Evolutionary conservation across 2,329 filamentous ascomycete species (phyloP), one percentile per base, ranked within the genome.

Genomic region (Botrytis fabae): DNA sequence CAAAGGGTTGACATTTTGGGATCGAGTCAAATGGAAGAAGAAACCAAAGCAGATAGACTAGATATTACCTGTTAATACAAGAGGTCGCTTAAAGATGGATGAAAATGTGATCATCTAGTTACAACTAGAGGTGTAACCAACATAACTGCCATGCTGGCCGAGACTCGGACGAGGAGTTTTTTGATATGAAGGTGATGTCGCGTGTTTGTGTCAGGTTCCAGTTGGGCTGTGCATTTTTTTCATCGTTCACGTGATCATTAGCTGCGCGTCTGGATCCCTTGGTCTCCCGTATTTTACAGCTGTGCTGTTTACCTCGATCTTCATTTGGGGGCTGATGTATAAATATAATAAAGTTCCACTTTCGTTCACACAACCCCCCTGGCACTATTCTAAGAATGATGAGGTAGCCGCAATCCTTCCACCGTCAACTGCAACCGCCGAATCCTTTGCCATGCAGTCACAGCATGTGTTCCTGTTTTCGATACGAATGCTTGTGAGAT

Each of bases 1-100:
- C 22, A 72, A 72, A 60, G 63, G 63, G 38, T 40, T 42, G n/a
- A 69, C 51, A 25, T 61, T 72, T 42, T 72, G 70, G 70, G 65
- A 72, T 20, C 57, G 57, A 42, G 46, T 40, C 22, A 59, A 60
- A 59, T 40, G 65, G 40, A 48, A 72, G 59, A 44, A 69, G 28
- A 60, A 72, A n/a, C 2, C 54, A 48, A 46, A 65, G 46, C 22
- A 61, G 14, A 35, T 69, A 42, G 28, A 48, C 38, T 68, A 57
- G 38, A 22, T 42, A 32, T 18, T 18, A 28, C 32, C n/a, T 40
- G 28, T 16, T 18, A 18, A 32, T 28, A 8, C n/a, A 2, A 25
- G 22, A 16, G 2, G 22, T 10, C 22, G 32, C 32, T 40, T 3
- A 10, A 28, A 22, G 18, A 28, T n/a, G 10, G 2, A 32, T 46